Evolutionary conservation across 768 basidiomycete genomes (phyloP).

Genomic region (Obba rivulosa): DNA sequence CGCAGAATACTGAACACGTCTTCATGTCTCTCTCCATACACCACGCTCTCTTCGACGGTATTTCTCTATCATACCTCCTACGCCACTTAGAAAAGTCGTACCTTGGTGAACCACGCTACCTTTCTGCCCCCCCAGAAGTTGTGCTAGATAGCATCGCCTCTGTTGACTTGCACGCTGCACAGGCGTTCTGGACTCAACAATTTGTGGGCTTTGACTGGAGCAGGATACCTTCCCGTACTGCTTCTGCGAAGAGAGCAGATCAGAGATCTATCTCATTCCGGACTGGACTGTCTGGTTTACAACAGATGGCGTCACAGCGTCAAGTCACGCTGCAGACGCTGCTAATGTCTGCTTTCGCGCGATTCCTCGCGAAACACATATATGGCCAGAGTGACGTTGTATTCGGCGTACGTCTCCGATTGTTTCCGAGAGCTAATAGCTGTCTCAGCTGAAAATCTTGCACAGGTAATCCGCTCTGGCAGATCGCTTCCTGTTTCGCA

Average conservation of each 20-base stretch:
- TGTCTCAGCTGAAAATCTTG: not conserved
- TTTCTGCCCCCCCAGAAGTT: conserved; percentile 8
- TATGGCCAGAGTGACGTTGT: conserved; percentile 22
- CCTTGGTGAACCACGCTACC: conserved; percentile 6
- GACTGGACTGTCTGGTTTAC: conserved; percentile 15
- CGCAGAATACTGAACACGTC: conserved; percentile 5
- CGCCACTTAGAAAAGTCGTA: conserved; percentile 23
- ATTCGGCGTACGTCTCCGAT: conserved; percentile 25
- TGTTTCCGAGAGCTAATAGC: not conserved
- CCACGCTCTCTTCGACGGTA: conserved; percentile 29
- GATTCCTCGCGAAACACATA: conserved; percentile 20
- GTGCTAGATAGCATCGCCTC: conserved; percentile 21
- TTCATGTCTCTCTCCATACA: conserved; percentile 27
- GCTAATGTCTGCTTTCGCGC: conserved; percentile 24
- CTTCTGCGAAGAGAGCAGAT: conserved; percentile 8
- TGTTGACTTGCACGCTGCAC: conserved; percentile 10
- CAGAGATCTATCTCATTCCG: conserved; percentile 3
- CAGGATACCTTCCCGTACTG: conserved; percentile 6
- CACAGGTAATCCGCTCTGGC: conserved; percentile 27
- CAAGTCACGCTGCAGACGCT: conserved; percentile 29
- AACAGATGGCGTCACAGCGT: conserved; percentile 15
- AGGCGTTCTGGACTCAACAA: conserved; percentile 20
- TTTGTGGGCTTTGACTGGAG: conserved; percentile 17
- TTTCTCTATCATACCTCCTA: conserved; percentile 25
- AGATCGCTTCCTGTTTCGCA: conserved; percentile 23